Conservation (phyloP, 2,329 filamentous ascomycete genomes). For the Didymella lethalis region DNA sequence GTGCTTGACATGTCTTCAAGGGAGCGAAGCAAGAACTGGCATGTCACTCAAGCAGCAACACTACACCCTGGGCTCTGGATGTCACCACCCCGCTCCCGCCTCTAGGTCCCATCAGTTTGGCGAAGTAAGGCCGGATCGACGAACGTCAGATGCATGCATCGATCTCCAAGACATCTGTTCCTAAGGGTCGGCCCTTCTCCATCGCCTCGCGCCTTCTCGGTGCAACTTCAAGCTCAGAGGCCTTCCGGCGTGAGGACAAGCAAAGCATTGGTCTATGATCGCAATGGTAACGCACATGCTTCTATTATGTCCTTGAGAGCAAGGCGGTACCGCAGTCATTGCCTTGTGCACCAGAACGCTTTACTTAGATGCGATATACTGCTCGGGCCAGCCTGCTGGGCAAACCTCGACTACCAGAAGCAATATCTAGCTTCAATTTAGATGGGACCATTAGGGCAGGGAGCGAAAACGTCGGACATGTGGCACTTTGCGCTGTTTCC, state of each 20-base stretch:
- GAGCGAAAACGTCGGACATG: too few species aligned
- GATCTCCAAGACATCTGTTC: slow-evolving; percentile 1
- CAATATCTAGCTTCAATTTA: too few species aligned
- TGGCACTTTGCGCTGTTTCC: too few species aligned
- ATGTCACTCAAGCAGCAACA: not conserved
- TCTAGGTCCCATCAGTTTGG: slow-evolving; percentile 6
- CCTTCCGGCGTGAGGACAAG: not conserved
- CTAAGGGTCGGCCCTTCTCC: slow-evolving; percentile 15
- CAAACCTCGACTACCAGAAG: too few species aligned
- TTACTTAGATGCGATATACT: too few species aligned
- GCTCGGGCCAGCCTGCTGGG: too few species aligned
- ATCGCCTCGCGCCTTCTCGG: slow-evolving; percentile 7
- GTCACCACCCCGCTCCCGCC: not conserved
- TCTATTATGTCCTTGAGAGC: too few species aligned
- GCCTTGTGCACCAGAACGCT: too few species aligned
- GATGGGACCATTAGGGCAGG: too few species aligned
- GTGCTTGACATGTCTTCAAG: not conserved
- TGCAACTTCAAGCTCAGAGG: not conserved
- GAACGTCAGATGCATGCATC: not conserved
- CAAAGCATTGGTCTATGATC: too few species aligned
- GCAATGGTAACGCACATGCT: too few species aligned
- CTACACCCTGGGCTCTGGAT: not conserved
- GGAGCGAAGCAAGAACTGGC: not conserved
- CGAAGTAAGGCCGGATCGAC: slow-evolving; percentile 12
- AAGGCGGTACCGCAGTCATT: too few species aligned